A percentile compares a stretch with the other conserved stretches of the same genome.
phyloP scores from a whole-genome alignment of 192 early-diverging fungal genomes.

The Dispira simplex region DNA sequence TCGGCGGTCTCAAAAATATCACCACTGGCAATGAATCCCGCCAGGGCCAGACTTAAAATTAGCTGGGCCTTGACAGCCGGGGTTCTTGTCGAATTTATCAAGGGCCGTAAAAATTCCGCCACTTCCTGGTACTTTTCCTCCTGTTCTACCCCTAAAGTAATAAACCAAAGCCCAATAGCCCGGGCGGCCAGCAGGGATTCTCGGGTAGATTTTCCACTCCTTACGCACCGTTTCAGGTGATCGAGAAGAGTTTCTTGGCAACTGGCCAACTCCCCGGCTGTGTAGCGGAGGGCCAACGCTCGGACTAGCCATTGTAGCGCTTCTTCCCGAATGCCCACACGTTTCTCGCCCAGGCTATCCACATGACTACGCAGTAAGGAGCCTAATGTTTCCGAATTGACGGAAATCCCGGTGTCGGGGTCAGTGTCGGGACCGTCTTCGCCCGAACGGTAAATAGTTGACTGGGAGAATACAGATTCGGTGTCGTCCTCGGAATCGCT shows the following conservation, averaged over 20 bases:
- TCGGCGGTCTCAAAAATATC: neutral
- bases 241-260: conserved; percentile 30
- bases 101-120: neutral
- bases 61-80: conserved; percentile 10
- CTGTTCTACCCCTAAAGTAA: neutral
- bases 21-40: neutral
- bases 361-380: neutral
- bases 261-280: conserved; percentile 23
- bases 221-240: conserved; percentile 25
- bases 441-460: too few relatives aligned
- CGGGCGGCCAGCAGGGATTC: conserved; percentile 9
- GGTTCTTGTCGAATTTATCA: neutral
- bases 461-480: neutral
- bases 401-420: too few relatives aligned
- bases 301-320: conserved; percentile 25
- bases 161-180: conserved; percentile 8
- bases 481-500: conserved; percentile 4
- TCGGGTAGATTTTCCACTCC: neutral
- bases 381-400: too few relatives aligned
- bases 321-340: conserved; percentile 29
- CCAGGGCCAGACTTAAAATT: conserved; percentile 9
- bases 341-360: conserved; percentile 7
- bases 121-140: neutral
- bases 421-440: neutral
- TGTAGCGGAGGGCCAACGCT: conserved; percentile 23